Base-by-base conservation (phyloP, 768 basidiomycete species). In the Lactifluus rugatus region DNA sequence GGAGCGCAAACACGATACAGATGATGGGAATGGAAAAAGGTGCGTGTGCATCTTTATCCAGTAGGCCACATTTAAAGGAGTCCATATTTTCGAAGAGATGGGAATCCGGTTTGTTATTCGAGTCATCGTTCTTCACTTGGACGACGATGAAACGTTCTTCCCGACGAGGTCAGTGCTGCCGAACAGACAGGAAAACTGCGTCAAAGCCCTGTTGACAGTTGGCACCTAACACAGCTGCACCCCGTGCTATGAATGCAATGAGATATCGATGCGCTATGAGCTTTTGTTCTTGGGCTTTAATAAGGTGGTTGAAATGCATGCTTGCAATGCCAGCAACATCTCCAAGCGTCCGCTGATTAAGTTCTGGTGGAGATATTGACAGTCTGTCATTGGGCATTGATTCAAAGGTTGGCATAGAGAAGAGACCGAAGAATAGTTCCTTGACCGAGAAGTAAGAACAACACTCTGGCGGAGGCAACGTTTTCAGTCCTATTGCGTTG, bases 1-100 rank as follows among this genome's bases (percentile, higher is more conserved):
- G 25, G 25, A 48, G 84, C 84, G 71, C 84, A 82, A 48, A 48
- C 3, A 48, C 25, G 11, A 48, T 32, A 14, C 48, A 17, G n/a
- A 48, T 34, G 48, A 48, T 48, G 5, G 48, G 48, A 11, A 48
- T 21, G 11, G 26, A n/a, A 17, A 28, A n/a, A 5, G 28, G 2
- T 2, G 1, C 10, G 5, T 2, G 7, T n/a, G 13, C 47, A 5
- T 48, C 13, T 3, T 32, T 5, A 26, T 31, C 14, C 1, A 48
- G 26, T 5, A 48, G 14, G 16, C 26, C 14, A 26, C 16, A n/a
- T 48, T 48, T 3, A 21, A 48, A 48, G 16, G 47, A 13, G n/a
- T 48, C 47, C 47, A 48, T 48, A 2, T 31, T 31, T 25, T 13
- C 2, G 47, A 48, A 48, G 13, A 48, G 19, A 2, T 23, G 21